Evolutionary conservation across 1,284 basidiomycete genomes (phyloP), one percentile per base, ranked within the genome.

Genomic region (Naganishia sp.): DNA sequence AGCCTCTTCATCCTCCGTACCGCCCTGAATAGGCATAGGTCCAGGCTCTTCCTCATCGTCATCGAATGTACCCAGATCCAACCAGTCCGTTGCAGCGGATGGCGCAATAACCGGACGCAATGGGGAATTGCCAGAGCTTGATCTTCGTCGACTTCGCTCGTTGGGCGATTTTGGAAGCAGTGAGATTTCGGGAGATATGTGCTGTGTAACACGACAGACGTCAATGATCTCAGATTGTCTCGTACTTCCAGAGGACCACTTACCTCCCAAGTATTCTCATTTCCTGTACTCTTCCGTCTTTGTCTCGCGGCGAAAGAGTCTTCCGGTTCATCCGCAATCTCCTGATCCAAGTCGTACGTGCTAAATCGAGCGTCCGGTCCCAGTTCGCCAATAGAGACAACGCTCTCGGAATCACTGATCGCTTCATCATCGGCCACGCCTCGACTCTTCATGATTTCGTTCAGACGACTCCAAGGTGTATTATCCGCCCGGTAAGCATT

Each of bases 261-360:
- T 71, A 92, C 92, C 88, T 93, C 92, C 92, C 92, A 95, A 70
- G 93, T 92, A 73, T 94, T 95, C 72, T 89, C 79, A 72, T 92
- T 72, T 39, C 72, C 75, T 59, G 72, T 68, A 46, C 70, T 72
- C 88, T 74, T 91, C 87, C 21, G 86, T 83, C 45, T 83, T 81
- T 63, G 87, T 85, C 50, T 82, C 81, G 28, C 72, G 3, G 70
- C 73, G 66, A 88, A 86, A 68, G 88, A 87, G 68, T 84, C 81
- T 60, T 72, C 71, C 33, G 83, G 82, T 87, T 65, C 89, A 77
- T 63, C 84, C 33, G 83, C 81, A 56, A 87, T 86, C 31, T 83
- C 81, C 21, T 74, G 73, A 10, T 70, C 70, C 67, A 88, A 86
- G 69, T 88, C 87, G 67, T 84, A 81, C 57, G 66, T 59, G 18